Evolutionary conservation across 345 rosid species (phyloP), one percentile per base, ranked within the genome.

Genomic region (Laguncularia racemosa): DNA sequence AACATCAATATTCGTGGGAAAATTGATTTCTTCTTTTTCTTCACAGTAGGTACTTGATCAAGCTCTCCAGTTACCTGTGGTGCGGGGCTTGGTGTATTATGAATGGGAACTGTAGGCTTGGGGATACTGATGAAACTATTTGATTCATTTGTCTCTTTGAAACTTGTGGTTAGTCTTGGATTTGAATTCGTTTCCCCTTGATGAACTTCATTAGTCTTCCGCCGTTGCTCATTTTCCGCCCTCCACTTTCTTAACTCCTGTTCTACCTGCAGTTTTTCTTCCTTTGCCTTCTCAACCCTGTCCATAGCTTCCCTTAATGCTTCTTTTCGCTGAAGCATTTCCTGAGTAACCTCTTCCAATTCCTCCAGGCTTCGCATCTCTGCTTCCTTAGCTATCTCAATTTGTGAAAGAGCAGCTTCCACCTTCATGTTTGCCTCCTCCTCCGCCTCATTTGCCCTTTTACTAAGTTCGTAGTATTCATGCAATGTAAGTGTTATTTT

Each of bases 171-270:
- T 3, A 61, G 76, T 61, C 33, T 60, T 45, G 57, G 72, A 9
- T 3, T 59, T 56, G 54, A 18, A 55, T 43, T 67, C 51, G 53
- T 67, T 20, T 16, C 59, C 59, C 59, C 84, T 44, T 63, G 76
- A 70, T 28, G 66, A 38, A 64, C 43, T 54, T 82, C 84, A 55
- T 69, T 66, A 40, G 62, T 73, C 83, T 81, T 82, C 57, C 87
- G 78, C 46, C 68, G 73, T 54, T 66, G 83, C 67, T 81, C 95
- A 11, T 84, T 77, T 70, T 86, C 96, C 45, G 86, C 84, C 64
- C 95, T 84, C 96, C 96, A 86, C 67, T 73, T 84, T 72, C 98
- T 81, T 65, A 86, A 62, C 67, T 92, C 95, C 38, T 89, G 95
- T 67, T 92, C 98, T 52, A 80, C 75, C 44, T 84, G 82, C 69